Base-by-base conservation (phyloP, 1,284 basidiomycete species). In the Trametes hirsuta region DNA sequence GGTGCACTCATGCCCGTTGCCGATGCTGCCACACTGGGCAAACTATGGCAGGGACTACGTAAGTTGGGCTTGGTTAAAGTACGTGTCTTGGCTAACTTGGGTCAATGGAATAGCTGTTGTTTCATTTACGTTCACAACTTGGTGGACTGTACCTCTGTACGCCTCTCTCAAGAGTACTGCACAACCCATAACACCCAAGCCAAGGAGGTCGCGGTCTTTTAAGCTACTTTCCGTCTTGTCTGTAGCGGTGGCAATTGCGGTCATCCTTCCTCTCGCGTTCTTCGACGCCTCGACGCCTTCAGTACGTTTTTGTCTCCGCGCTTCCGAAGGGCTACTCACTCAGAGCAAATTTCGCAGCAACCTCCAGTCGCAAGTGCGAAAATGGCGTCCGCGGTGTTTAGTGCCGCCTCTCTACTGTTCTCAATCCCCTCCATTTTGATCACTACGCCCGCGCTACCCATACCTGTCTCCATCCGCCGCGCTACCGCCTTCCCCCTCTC, bases 21-120 rank as follows among this genome's bases (percentile, higher is more conserved):
- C 22, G 73, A 72, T 40, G 79, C 77, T 72, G 64, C 77, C 18
- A 76, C 72, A 50, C 69, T 77, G 55, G 84, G 85, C 24, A 68
- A 76, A 36, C 74, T 88, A 39, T 88, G 86, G 86, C 81, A 86
- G 67, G 84, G 83, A 63, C 78, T 84, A 57, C 81, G 89, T 90
- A 65, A 61, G 86, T 83, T 3, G 1, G 9, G 2, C 18, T 6
- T 10, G n/a, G 54, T 3, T 24, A 34, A 1, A 24, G 8, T 18
- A 21, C 39, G 30, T 11, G 15, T 9, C 35, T 21, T 3, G 12
- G 3, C 42, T 46, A 14, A 25, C 21, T 34, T 37, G n/a, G n/a
- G 5, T 58, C 64, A 6, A 11, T 14, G 18, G 18, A 11, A 15
- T 10, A 84, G 87, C 78, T 41, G 77, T 77, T 3, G 80, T 80